These are phyloP conservation scores for Rhodotorula sp. DNA, from an alignment of 1,284 basidiomycete species.

Conservation along the genomic window DNA sequence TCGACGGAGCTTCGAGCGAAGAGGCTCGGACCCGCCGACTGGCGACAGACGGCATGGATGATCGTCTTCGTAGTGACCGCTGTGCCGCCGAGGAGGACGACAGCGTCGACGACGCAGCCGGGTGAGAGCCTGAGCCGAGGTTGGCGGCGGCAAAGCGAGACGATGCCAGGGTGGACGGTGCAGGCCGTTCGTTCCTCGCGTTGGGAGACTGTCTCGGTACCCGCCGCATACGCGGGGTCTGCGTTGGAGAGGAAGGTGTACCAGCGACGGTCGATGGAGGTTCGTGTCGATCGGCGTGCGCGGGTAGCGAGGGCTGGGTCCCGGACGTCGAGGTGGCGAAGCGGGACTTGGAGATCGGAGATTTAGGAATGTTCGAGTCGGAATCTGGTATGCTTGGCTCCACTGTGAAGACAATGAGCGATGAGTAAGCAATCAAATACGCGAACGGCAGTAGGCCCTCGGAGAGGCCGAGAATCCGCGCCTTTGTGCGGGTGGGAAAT, in stretches of 20 bases:
- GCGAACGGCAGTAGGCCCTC: neutral
- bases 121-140: neutral
- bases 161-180: conserved; percentile 17
- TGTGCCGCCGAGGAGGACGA: too few species aligned
- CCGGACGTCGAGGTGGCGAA: conserved; percentile 7
- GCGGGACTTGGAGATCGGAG: conserved; percentile 11
- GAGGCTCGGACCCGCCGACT: neutral
- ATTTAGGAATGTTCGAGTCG: neutral
- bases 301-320: neutral
- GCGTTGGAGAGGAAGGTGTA: neutral
- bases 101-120: neutral
- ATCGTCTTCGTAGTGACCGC: conserved; percentile 1
- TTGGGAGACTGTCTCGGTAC: conserved; percentile 12
- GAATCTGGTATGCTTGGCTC: neutral
- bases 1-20: neutral
- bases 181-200: conserved; percentile 21
- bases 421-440: neutral
- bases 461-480: neutral
- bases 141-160: conserved; percentile 4
- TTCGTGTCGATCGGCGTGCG: conserved; percentile 1
- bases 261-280: neutral
- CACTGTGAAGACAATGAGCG: neutral
- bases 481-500: neutral
- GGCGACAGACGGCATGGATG: conserved; percentile 8
- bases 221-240: conserved; percentile 17